Conservation (phyloP, 140 eudicot genomes). For the Bidens hawaiensis region DNA sequence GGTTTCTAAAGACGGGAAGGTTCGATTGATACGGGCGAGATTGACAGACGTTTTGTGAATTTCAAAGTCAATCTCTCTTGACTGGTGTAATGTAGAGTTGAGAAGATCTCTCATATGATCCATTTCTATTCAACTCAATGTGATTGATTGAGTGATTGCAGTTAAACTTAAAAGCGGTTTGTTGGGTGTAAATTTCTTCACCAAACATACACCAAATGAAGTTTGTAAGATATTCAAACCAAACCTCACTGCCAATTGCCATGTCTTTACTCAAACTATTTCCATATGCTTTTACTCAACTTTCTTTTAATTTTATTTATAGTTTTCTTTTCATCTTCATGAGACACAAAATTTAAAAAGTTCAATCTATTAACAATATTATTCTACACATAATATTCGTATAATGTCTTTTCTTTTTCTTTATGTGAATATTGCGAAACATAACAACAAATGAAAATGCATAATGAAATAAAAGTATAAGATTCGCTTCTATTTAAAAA, state of each 20-base stretch:
- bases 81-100: slow-evolving; percentile 45
- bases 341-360: no score
- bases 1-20: slow-evolving; percentile 35
- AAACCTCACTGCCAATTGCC: slow-evolving; percentile 47
- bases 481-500: no score
- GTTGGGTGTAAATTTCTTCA: slow-evolving; percentile 17
- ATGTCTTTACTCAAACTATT: slow-evolving; percentile 36
- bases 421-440: no score
- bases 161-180: slow-evolving; percentile 6
- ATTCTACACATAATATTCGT: no score
- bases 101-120: slow-evolving; percentile 41
- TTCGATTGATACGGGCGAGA: slow-evolving; percentile 30
- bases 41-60: slow-evolving; percentile 39
- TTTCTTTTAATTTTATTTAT: neutral
- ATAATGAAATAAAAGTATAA: no score
- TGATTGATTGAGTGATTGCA: slow-evolving; percentile 9
- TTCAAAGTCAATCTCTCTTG: slow-evolving; percentile 37
- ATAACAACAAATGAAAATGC: no score
- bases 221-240: slow-evolving; percentile 48
- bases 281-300: slow-evolving; percentile 15
- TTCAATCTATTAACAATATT: no score
- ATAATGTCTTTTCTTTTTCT: no score
- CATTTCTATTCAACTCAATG: slow-evolving; percentile 8
- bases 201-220: slow-evolving; percentile 27
- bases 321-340: no score